Conservation (phyloP, 2,329 filamentous ascomycete species). For the Stromatinia cepivora region DNA sequence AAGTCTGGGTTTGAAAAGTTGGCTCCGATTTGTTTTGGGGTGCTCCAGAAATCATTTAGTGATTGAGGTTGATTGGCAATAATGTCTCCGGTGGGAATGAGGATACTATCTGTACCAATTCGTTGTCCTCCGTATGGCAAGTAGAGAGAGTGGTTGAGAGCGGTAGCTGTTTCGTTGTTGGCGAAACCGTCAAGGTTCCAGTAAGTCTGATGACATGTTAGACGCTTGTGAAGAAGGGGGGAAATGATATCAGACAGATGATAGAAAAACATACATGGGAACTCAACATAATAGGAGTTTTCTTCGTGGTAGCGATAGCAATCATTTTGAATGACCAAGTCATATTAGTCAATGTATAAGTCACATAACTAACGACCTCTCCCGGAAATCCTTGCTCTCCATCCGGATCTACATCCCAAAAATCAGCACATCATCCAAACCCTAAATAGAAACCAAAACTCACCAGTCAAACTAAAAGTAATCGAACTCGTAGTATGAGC, state of each 20-base stretch:
- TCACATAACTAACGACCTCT: conserved; percentile 71
- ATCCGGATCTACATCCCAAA: conserved; percentile 51
- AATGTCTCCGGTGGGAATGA: conserved; percentile 76
- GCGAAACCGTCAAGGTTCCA: conserved; percentile 82
- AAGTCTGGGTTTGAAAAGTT: conserved; percentile 64
- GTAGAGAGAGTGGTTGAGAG: conserved; percentile 71
- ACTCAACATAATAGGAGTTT: conserved; percentile 81
- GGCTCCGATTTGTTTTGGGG: conserved; percentile 75
- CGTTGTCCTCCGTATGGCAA: conserved; percentile 72
- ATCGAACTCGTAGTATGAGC: conserved; percentile 64
- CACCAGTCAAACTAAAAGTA: conserved; percentile 68
- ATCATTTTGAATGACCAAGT: conserved; percentile 74
- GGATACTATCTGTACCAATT: conserved; percentile 66
- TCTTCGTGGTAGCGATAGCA: conserved; percentile 68
- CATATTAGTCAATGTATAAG: conserved; percentile 66
- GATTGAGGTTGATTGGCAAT: conserved; percentile 64
- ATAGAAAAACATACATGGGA: conserved; percentile 47
- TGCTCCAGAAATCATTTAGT: conserved; percentile 80
- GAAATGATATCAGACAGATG: background rate
- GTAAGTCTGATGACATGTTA: conserved; percentile 58
- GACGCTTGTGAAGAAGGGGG: background rate
- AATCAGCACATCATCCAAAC: background rate
- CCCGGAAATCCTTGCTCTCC: conserved; percentile 77
- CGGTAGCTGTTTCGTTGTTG: conserved; percentile 65
- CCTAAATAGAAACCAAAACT: background rate